Conservation (phyloP, 257 asterid species). For the Mitragyna speciosa region DNA sequence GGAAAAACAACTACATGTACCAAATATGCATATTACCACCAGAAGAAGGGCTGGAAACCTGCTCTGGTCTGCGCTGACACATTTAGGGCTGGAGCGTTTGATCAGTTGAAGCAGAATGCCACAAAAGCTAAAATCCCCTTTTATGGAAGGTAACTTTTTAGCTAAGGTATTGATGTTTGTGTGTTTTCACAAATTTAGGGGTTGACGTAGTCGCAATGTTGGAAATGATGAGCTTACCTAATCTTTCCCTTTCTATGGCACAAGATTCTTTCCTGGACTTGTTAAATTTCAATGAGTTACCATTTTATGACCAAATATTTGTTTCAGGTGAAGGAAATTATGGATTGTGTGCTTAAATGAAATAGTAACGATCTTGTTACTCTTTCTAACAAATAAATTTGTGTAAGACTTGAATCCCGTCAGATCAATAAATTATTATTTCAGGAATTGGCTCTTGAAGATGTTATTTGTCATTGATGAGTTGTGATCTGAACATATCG, state of each 20-base stretch:
- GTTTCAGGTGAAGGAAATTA: neutral
- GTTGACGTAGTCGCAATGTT: neutral
- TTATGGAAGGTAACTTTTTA: constrained; percentile 64
- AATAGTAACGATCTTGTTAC: neutral
- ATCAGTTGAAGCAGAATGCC: constrained; percentile 94
- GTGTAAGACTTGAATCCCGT: neutral
- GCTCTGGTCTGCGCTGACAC: constrained; percentile 93
- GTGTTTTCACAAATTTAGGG: neutral
- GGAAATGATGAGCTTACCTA: neutral
- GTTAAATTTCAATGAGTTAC: neutral
- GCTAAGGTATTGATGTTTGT: neutral
- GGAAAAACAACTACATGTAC: constrained; percentile 96
- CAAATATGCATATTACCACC: constrained; percentile 80
- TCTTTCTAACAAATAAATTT: neutral
- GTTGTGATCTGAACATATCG: neutral
- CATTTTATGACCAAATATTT: neutral
- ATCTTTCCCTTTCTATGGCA: neutral
- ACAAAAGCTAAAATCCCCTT: constrained; percentile 94
- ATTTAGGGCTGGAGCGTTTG: constrained; percentile 98
- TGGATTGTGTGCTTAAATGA: neutral
- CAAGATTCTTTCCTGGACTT: neutral
- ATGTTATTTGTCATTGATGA: neutral
- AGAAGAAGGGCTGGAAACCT: constrained; percentile 93
- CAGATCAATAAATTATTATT: no score
- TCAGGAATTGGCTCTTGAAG: constrained; percentile 4